Evolutionary conservation across 176 grass and related monocot genomes (phyloP), one percentile per base, ranked within the genome.

Genomic region (Luzula sylvatica): DNA sequence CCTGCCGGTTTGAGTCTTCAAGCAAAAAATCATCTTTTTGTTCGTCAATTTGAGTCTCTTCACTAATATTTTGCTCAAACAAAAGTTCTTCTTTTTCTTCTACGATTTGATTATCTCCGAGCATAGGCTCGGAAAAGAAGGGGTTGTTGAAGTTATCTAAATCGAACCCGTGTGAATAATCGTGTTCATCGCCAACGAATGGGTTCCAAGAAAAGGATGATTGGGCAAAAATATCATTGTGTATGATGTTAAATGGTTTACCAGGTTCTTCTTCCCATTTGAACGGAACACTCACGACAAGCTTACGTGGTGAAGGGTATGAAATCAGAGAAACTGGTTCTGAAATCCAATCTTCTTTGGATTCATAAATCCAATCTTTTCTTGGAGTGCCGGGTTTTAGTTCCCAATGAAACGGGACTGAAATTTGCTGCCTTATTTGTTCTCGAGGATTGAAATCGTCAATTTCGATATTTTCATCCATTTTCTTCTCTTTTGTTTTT

Each of bases 181-280:
- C 79, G 15, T 88, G 66, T 15, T 29, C 39, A 3, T 78, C 77
- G 15, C 50, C 56, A 5, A 52, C 12, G 24, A 86, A 98, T 58
- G 86, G 92, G 65, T 98, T 98, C 52, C 63, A 62, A 26, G 78
- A 77, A 60, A 27, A 23, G 20, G 55, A 27, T 35, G 78, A 58
- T 26, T 15, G 38, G 52, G 22, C 55, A 26, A 78, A 65, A 12
- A 42, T 49, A 20, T 55, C 26, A 23, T 60, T 43, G 15, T 50
- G 59, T 50, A 65, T 25, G 4, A 66, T 57, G 19, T 67, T 49
- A 12, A 82, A 26, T 8, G 85, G 78, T 23, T 83, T 98, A 35
- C 92, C 81, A 4, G 92, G 92, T 62, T 82, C 68, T 72, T 86
- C 92, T 70, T 90, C 92, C 92, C 92, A 98, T 55, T 86, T 49